Base-by-base conservation (phyloP, 805 yeast genomes). In the Wickerhamiella allomyrinae region DNA sequence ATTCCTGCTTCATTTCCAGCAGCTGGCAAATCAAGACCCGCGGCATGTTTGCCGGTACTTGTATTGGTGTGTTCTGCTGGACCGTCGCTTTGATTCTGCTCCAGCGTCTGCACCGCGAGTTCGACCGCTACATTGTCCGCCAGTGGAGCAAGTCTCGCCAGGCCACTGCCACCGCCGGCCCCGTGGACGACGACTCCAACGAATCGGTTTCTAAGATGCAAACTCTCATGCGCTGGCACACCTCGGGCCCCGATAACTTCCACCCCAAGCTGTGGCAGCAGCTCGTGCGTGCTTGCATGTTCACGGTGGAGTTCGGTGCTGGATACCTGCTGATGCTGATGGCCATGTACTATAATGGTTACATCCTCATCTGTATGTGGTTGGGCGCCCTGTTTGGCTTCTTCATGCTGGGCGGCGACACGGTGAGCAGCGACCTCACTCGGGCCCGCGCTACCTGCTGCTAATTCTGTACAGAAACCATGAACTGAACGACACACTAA, bases 271-370 rank as follows among this genome's bases (percentile, higher is more conserved):
- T 69, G 1, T 39, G 61, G n/a, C 76, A 74, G 49, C 84, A 77
- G 52, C 8, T 71, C 3, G 50, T 71, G 13, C 66, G 79, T 45
- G 60, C 73, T 0, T 40, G 63, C 2, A 49, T 77, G 27, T 77
- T 70, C 56, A 69, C 75, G 1, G 53, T 74, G 21, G 77, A 77
- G 55, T 75, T 79, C 74, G 78, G 78, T 2, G 66, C 72, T 13
- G 71, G 77, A 3, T 78, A 77, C 57, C 57, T 78, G 40, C 71
- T 78, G 53, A 79, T 77, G 81, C 67, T 79, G 63, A 60, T 79
- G 51, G 77, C 77, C 63, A 78, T 79, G 85, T 77, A 77, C 63
- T 78, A 74, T 63, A 78, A 77, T 52, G 84, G 84, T 13, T 77
- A 76, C 54, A 66, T 77, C 29, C 71, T 76, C 45, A 73, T 78